Evolutionary conservation across 2,329 filamentous ascomycete genomes (phyloP).

Genomic region (Delphinella strobiligena): DNA sequence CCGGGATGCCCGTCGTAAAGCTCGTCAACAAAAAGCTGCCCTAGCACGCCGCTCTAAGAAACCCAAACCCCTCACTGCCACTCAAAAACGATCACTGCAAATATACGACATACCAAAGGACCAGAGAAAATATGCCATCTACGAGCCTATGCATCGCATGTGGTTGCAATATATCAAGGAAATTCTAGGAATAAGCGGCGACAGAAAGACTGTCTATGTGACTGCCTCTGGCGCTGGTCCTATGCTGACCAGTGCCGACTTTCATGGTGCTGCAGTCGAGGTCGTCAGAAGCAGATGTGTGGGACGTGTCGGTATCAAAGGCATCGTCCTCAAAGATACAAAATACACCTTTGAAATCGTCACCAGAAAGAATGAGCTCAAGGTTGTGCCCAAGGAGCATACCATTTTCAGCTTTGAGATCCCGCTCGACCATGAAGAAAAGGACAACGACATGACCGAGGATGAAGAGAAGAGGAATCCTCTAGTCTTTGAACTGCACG

Average conservation of each 20-base stretch:
- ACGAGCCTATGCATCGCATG: conserved; percentile 61
- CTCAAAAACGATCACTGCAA: conserved; percentile 59
- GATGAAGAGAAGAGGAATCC: conserved; percentile 23
- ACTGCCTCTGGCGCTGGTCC: conserved; percentile 50
- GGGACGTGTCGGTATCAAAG: conserved; percentile 67
- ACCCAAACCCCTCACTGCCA: conserved; percentile 61
- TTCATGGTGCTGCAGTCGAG: conserved; percentile 73
- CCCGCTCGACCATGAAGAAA: conserved; percentile 29
- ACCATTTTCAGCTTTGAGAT: conserved; percentile 73
- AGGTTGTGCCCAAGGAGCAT: conserved; percentile 78
- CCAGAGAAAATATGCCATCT: conserved; percentile 61
- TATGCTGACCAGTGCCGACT: conserved; percentile 75
- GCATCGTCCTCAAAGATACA: conserved; percentile 81
- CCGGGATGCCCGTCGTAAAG: conserved; percentile 33
- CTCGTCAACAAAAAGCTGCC: conserved; percentile 21
- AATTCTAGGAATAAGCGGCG: conserved; percentile 42
- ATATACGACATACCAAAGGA: conserved; percentile 63
- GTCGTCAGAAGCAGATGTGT: conserved; percentile 74
- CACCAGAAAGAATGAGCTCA: conserved; percentile 57
- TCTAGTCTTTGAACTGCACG: conserved; percentile 74
- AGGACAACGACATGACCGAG: conserved; percentile 11
- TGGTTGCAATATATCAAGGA: conserved; percentile 83
- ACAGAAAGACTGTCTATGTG: conserved; percentile 35
- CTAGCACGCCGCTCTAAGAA: conserved; percentile 31
- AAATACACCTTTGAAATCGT: conserved; percentile 79